A percentile compares a stretch with the other conserved stretches of the same genome.
Evolutionary conservation across 163 green algal species (phyloP).

Genomic region (Coccomyxa subellipsoidea): DNA sequence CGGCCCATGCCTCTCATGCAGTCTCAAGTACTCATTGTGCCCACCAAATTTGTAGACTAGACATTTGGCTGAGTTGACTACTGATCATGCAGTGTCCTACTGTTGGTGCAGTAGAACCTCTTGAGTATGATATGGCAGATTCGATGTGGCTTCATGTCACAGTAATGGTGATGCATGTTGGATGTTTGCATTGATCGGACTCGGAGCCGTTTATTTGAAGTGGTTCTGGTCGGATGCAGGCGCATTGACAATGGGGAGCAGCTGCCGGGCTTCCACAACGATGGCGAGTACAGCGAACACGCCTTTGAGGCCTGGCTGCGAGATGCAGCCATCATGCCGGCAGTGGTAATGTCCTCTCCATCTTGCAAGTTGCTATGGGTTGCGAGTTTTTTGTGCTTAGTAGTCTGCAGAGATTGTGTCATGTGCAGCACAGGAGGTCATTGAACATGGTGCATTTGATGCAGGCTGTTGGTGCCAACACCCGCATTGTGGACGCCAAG

Average conservation of each 20-base stretch:
- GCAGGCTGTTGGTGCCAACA: background rate
- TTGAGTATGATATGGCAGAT: too few species aligned
- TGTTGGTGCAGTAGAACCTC: too few species aligned
- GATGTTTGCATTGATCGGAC: background rate
- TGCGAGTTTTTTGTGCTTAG: too few species aligned
- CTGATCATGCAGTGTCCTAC: too few species aligned
- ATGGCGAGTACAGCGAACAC: conserved; percentile 7
- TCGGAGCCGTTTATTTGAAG: background rate
- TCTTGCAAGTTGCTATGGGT: too few species aligned
- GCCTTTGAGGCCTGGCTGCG: conserved; percentile 10
- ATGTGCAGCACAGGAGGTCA: background rate
- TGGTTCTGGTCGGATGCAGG: background rate
- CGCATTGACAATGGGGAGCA: background rate
- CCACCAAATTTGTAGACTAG: too few species aligned
- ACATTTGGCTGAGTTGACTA: too few species aligned
- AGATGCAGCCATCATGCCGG: background rate
- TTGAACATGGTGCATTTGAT: background rate
- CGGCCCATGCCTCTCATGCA: background rate
- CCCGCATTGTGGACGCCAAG: background rate
- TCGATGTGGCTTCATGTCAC: too few species aligned
- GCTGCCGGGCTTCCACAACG: background rate
- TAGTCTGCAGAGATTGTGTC: background rate
- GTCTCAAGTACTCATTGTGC: too few species aligned
- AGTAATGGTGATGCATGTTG: too few species aligned
- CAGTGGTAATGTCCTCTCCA: background rate